Percentiles rank a stretch among this genome's conserved stretches.
phyloP scores from a whole-genome alignment of 352 stramenopile genomes.

The Pythium insidiosum region DNA sequence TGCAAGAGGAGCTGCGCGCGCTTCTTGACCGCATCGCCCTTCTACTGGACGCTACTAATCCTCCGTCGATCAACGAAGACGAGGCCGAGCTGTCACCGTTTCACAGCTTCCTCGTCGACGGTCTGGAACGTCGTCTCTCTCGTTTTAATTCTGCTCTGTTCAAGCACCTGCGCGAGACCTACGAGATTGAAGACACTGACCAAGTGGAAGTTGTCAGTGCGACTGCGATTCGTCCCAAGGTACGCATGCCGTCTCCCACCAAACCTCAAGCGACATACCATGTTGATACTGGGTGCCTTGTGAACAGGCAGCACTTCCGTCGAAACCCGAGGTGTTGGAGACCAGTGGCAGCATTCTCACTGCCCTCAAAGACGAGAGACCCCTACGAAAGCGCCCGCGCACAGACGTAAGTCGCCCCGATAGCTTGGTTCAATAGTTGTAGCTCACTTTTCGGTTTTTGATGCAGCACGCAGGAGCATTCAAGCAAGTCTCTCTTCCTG shows the following conservation, averaged over 20 bases:
- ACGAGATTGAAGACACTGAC: no score
- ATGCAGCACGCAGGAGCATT: no score
- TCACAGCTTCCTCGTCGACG: constrained; percentile 49
- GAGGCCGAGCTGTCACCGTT: constrained; percentile 65
- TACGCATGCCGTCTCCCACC: constrained; percentile 1
- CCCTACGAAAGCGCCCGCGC: constrained; percentile 27
- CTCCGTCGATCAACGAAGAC: constrained; percentile 47
- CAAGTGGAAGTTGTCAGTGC: constrained; percentile 10
- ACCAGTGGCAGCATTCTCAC: constrained; percentile 42
- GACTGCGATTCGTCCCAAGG: neutral
- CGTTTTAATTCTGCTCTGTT: constrained; percentile 36
- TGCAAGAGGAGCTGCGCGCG: constrained; percentile 36
- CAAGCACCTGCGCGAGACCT: constrained; percentile 31
- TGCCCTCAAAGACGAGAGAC: constrained; percentile 48
- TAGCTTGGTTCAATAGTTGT: no score
- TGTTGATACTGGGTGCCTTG: no score
- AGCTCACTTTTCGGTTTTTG: no score
- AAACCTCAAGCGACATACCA: no score
- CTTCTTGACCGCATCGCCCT: constrained; percentile 71
- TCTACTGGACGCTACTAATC: constrained; percentile 62
- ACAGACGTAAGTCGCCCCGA: constrained; percentile 5
- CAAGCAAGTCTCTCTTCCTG: no score
- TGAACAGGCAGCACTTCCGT: no score
- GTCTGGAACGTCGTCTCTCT: constrained; percentile 34
- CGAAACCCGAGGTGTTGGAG: neutral